Base-by-base conservation (phyloP, 768 basidiomycete genomes). In the Suillus placidus region DNA sequence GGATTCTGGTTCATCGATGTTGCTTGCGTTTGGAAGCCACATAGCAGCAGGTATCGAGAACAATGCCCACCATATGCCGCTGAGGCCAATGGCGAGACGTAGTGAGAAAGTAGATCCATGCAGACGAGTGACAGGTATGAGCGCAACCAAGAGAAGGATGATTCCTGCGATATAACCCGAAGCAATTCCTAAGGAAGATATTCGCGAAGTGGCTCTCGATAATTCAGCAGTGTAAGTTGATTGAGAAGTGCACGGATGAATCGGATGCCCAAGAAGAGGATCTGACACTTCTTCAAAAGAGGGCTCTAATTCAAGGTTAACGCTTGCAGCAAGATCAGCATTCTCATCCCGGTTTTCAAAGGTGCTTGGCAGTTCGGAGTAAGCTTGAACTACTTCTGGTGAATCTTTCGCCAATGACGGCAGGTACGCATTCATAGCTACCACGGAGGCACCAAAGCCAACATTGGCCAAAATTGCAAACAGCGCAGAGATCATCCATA, bases 381-480 rank as follows among this genome's bases (percentile, higher is more conserved):
- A 74, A 2, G 84, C 75, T 18, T 74, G 68, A 20, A 81, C 70
- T 10, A 91, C 88, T 68, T 89, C 87, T 4, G 86, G 85, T 0
- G 88, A 83, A 49, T 87, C 85, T 66, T 84, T 84, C 3, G 92
- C 92, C 9, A 94, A 83, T 1, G 79, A 79, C 0, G 93, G 94
- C 5, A 97, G 85, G 75, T 97, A 97, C 0, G 94, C 86, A 73
- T 98, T 98, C 83, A 94, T 87, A 23, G 94, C 95, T 4, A 98
- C 96, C 12, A 90, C 82, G 4, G 90, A 92, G 0, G 90, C 91
- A 2, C 95, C 93, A 69, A 97, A 97, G 3, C 88, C 87, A 14
- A 95, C 89, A 72, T 96, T 97, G 10, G 95, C 91, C 7, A 84
- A 78, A 54, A 93, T 84, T 0, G 92, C 90, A 4, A 97, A 80